Evolutionary conservation across 2,329 filamentous ascomycete genomes (phyloP), one percentile per base, ranked within the genome.

Genomic region (Penicillium sp.): DNA sequence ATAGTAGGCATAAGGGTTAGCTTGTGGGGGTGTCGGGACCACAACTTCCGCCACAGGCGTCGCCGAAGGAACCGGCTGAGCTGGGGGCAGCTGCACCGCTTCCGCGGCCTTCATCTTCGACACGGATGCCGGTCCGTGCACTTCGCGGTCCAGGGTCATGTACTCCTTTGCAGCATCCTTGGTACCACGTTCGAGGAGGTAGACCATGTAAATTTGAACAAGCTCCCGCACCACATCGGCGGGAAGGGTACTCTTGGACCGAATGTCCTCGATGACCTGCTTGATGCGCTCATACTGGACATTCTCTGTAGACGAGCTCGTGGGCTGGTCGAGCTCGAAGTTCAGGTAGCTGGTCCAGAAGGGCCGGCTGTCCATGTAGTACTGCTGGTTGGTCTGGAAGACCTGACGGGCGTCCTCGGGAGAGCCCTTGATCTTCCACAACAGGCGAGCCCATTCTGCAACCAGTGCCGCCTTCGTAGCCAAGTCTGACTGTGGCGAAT

Each of bases 271-370:
- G 62, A 91, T 82, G 12, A 96, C 85, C 46, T 83, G 78, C 71
- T 88, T 88, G 64, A 97, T 82, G n/a, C 84, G 84, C 56, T 82
- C 76, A 45, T 83, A 81, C 49, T 88, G 81, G 49, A 80, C 73
- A 1, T 74, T 60, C 62, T 91, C 87, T 2, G 78, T 75, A 43
- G 82, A 79, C 1, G 76, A 71, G 53, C 74, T 83, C 1, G 83
- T 84, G 10, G 87, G 85, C 66, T 95, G 90, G 49, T 87, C 82
- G 42, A 94, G 75, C 72, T 98, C 93, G 63, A 98, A 95, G 51
- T 85, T 76, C 47, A 97, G 79, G 76, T 89, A 97, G 62, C 81
- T 87, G 59, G 83, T 77, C 91, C 93, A 98, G 75, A 97, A 97
- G 38, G 87, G 76, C 29, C 83, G 80, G 67, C 89, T 95, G 64